Base-by-base conservation (phyloP, 106 monocot species). In the Apostasia shenzhenica region DNA sequence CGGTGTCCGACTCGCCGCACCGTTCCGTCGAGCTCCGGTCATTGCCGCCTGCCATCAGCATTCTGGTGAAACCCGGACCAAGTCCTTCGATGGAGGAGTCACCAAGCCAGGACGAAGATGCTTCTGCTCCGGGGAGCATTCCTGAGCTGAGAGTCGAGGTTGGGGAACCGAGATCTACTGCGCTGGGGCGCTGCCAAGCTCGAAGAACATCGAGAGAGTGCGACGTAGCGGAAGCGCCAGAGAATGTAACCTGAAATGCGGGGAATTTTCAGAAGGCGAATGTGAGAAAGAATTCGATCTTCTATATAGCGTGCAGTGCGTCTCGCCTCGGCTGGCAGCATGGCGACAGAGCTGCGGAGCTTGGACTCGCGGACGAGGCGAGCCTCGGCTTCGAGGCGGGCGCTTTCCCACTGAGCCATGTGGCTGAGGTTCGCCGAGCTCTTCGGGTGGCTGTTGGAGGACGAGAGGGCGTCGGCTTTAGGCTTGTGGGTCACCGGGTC, bases 371-470 rank as follows among this genome's bases (percentile, higher is more conserved):
- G 61, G 9, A 55, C 82, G 2, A 88, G 85, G 4, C 84, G 80
- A 4, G 81, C 90, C 70, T 91, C 91, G 57, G 91, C 91, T 61
- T 91, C 86, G 41, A 91, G 84, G 38, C 86, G 81, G 4, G 87
- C 87, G 66, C 91, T 91, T 77, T 91, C 91, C 91, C 91, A 91
- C 81, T 91, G 91, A 2, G 91, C 86, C 81, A 84, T 91, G 82
- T 91, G 91, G 91, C 84, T 84, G 55, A 91, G 84, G 54, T 77
- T 81, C 44, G 90, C 86, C 14, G 81, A 68, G 61, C 59, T 84
- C 79, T 77, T 75, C 43, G 71, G 51, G 13, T 51, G 62, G 61
- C 73, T 57, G 41, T 68, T 63, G 58, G 39, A 14, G 60, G 75
- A 55, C 67, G 10, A 58, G 56, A 82, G 68, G 37, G 79, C 50